phyloP scores from a whole-genome alignment of 768 basidiomycete genomes.

The Phlebiopsis flavidoalba region DNA sequence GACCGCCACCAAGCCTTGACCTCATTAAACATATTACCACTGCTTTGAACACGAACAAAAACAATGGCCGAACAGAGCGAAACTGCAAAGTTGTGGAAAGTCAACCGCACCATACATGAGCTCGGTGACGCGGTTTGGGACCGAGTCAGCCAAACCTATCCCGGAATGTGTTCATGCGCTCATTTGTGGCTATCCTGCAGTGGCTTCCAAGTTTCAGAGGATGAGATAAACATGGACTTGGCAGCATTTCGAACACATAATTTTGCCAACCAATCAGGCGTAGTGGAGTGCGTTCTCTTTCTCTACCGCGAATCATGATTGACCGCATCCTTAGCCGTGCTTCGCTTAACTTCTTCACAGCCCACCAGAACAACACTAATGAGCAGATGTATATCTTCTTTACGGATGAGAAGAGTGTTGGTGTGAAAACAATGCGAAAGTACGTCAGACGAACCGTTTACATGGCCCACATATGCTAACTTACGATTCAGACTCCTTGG shows the following conservation, averaged over 20 bases:
- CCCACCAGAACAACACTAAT: constrained; percentile 53
- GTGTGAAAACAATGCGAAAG: constrained; percentile 98
- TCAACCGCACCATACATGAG: constrained; percentile 94
- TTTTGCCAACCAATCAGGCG: constrained; percentile 70
- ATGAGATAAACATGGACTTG: constrained; percentile 89
- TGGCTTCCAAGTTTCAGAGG: constrained; percentile 91
- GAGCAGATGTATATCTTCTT: constrained; percentile 94
- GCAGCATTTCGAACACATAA: constrained; percentile 65
- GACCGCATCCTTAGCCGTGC: constrained; percentile 56
- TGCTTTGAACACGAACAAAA: constrained; percentile 25
- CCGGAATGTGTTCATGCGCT: constrained; percentile 11
- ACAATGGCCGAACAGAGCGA: constrained; percentile 73
- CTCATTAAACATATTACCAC: background rate
- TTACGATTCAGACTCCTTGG: constrained; percentile 60
- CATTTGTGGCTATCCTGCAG: constrained; percentile 45
- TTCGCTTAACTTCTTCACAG: constrained; percentile 88
- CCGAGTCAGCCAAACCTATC: constrained; percentile 53
- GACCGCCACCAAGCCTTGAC: constrained; percentile 8
- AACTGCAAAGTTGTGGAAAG: constrained; percentile 89
- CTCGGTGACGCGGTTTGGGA: constrained; percentile 94
- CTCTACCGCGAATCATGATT: background rate
- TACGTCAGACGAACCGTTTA: constrained; percentile 33
- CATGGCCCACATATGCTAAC: background rate
- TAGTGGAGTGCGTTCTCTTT: constrained; percentile 69
- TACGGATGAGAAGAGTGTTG: constrained; percentile 92